Conservation (phyloP, 202 grass and related monocot species). For the Schoenoplectus triqueter region DNA sequence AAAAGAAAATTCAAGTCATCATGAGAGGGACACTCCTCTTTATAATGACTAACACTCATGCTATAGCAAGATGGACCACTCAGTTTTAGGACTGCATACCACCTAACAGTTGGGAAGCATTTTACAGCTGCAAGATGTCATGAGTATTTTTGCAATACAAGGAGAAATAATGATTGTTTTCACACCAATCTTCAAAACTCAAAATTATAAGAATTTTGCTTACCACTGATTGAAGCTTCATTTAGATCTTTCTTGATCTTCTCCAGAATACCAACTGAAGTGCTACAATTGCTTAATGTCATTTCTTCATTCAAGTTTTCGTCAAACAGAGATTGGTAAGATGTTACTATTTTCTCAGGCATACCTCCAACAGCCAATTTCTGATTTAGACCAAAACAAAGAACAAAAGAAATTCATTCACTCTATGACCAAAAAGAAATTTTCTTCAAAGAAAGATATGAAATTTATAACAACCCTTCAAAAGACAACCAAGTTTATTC, state of each 20-base stretch:
- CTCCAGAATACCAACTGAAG: slow-evolving; percentile 62
- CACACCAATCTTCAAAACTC: background rate
- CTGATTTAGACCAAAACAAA: slow-evolving; percentile 47
- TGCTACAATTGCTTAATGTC: slow-evolving; percentile 78
- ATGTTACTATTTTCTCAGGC: slow-evolving; percentile 86
- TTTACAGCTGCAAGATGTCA: background rate
- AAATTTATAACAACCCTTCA: slow-evolving; percentile 11
- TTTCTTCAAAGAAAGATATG: background rate
- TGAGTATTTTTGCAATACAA: background rate
- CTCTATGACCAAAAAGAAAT: background rate
- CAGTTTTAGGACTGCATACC: background rate
- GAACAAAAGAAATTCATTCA: slow-evolving; percentile 33
- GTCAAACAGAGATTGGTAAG: slow-evolving; percentile 72
- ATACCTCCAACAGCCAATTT: slow-evolving; percentile 83
- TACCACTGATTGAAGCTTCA: slow-evolving; percentile 66
- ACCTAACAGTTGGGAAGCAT: background rate
- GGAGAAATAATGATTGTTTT: background rate
- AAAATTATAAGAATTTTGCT: slow-evolving; percentile 36
- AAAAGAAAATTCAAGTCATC: slow-evolving; percentile 11
- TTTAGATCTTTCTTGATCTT: slow-evolving; percentile 73
- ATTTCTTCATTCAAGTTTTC: slow-evolving; percentile 74
- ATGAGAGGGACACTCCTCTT: background rate
- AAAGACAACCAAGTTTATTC: slow-evolving; percentile 41
- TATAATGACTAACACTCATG: slow-evolving; percentile 3
- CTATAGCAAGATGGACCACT: background rate